Percentiles rank a stretch among this genome's conserved stretches.
Conservation (phyloP, 1,284 basidiomycete genomes). For the Fomitiporia mediterranea region DNA sequence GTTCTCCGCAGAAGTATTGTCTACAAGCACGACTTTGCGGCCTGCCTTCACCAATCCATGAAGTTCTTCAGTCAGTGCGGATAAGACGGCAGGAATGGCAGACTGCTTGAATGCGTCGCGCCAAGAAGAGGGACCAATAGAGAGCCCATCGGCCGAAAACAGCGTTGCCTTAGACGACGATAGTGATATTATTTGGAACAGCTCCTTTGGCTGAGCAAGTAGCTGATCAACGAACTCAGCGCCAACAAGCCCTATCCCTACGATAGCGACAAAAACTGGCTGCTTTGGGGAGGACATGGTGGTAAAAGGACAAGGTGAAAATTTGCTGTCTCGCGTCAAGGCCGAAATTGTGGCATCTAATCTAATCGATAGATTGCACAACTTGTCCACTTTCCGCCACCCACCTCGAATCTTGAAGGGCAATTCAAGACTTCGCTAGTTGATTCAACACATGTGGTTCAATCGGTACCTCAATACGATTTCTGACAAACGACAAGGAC, state of each 20-base stretch:
- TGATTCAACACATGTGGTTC: too few species aligned
- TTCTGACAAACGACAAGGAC: too few species aligned
- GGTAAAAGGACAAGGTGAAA: background rate
- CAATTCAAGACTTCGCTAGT: too few species aligned
- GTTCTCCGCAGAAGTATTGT: slow-evolving; percentile 88
- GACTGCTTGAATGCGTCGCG: slow-evolving; percentile 22
- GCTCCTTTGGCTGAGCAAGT: slow-evolving; percentile 57
- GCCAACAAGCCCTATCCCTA: slow-evolving; percentile 88
- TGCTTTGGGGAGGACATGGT: slow-evolving; percentile 1
- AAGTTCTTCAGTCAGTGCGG: slow-evolving; percentile 43
- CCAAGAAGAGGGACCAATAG: slow-evolving; percentile 34
- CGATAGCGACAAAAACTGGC: slow-evolving; percentile 54
- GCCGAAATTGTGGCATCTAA: background rate
- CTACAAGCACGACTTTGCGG: slow-evolving; percentile 76
- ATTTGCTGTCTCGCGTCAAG: background rate
- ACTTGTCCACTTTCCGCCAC: background rate
- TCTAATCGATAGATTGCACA: too few species aligned
- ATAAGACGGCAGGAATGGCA: slow-evolving; percentile 33
- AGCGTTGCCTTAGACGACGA: slow-evolving; percentile 71
- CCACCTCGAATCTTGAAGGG: too few species aligned
- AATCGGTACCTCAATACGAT: too few species aligned
- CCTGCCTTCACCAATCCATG: slow-evolving; percentile 39
- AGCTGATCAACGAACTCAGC: slow-evolving; percentile 78
- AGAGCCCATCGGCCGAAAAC: slow-evolving; percentile 49
- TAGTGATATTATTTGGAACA: slow-evolving; percentile 72